phyloP scores from a whole-genome alignment of 768 basidiomycete species.

The Leccinum sublutescens region DNA sequence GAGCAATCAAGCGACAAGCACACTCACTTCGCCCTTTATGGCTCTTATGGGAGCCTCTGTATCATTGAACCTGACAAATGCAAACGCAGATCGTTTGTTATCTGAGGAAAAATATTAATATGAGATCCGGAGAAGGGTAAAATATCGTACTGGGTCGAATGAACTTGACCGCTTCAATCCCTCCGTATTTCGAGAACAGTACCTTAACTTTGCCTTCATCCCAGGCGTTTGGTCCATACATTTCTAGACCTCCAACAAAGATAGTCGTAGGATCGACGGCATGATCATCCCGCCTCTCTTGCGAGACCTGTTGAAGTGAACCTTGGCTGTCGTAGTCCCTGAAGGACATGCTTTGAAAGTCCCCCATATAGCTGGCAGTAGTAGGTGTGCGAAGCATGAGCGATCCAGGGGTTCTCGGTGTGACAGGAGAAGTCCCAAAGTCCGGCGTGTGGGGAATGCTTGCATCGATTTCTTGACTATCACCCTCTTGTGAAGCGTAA shows the following conservation, averaged over 20 bases:
- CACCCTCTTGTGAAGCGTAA: conserved; percentile 17
- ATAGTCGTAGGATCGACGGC: conserved; percentile 65
- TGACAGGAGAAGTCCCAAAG: conserved; percentile 48
- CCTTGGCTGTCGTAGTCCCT: conserved; percentile 22
- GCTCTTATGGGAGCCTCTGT: conserved; percentile 65
- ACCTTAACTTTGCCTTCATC: conserved; percentile 58
- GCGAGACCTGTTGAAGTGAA: conserved; percentile 22
- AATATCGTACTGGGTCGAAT: conserved; percentile 57
- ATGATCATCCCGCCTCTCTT: conserved; percentile 31
- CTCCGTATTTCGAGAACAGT: conserved; percentile 64
- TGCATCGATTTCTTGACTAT: conserved; percentile 37
- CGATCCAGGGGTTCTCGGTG: conserved; percentile 49
- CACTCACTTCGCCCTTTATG: conserved; percentile 57
- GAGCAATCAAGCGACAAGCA: background rate
- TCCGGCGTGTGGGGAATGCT: conserved; percentile 43
- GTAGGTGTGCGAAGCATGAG: conserved; percentile 51
- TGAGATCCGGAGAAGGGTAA: background rate
- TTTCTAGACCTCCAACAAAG: conserved; percentile 76
- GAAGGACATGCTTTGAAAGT: conserved; percentile 31
- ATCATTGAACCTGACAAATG: conserved; percentile 72
- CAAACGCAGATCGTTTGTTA: conserved; percentile 68
- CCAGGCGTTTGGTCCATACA: conserved; percentile 63
- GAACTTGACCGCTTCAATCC: conserved; percentile 62
- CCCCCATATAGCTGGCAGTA: conserved; percentile 35
- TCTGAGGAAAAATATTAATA: conserved; percentile 35